Evolutionary conservation across 768 basidiomycete genomes (phyloP), one percentile per base, ranked within the genome.

Genomic region (Sistotremastrum niveocremeum): DNA sequence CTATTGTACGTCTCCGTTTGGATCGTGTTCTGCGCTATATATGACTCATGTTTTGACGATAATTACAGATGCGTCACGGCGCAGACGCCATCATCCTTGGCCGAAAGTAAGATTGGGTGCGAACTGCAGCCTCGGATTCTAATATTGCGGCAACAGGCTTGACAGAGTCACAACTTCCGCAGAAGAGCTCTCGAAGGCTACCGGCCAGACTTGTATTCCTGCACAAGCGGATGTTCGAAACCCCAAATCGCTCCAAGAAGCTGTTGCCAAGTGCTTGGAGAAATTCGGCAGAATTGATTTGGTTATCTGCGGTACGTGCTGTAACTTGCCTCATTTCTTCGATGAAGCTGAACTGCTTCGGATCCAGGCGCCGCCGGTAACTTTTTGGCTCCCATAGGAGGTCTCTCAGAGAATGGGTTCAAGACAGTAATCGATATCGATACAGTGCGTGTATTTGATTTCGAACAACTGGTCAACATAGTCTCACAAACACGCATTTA

Each of bases 381-480:
- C 66, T 99, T 97, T 66, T 70, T 99, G 31, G 83, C 84, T 2
- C 82, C 90, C 10, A 86, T 94, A 48, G 75, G 77, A 36, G 76
- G 72, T 2, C 71, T 95, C 49, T 90, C 87, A 2, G 80, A 85
- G 59, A 91, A 89, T 57, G 94, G 80, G 2, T 97, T 97, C 72
- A 76, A 69, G 59, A 90, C 91, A 1, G 93, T 97, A 34, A 70
- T 97, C 48, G 87, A 90, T 58, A 97, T 97, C 54, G 94, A 98
- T 62, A 82, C 87, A 7, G 87, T 86, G 57, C 7, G 76, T 61
- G 38, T 41, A 4, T 33, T 7, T 38, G 47, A 30, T 40, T 42
- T 38, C 31, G 11, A 6, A 41, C 10, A 28, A 33, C 37, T 40
- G 34, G 7, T 30, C 7, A 29, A 8, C 20, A 20, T 20, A 20